Evolutionary conservation across 345 rosid species (phyloP), one percentile per base, ranked within the genome.

Genomic region (Pelargonium nanum): DNA sequence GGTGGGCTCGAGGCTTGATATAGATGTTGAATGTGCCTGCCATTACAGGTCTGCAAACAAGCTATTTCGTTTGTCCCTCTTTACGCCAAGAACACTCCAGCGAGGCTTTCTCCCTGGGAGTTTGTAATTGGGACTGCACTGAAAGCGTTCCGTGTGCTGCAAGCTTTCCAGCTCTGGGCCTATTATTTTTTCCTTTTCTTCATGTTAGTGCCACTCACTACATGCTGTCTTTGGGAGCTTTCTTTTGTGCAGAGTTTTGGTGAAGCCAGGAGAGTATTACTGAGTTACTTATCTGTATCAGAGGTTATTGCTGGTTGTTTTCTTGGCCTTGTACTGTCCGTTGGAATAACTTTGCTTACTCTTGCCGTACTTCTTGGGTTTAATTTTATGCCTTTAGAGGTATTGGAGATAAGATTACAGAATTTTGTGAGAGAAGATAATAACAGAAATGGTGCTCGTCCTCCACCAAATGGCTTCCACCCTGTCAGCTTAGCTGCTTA

Each of bases 41-140:
- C n/a, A n/a, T 32, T 6, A 60, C 40, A 67, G 71, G 55, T 68
- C 24, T 68, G 71, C 26, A 68, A 26, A 50, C 57, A 53, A 55
- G 24, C 61, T 24, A 60, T 60, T 65, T 55, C 71, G 22, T 40
- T 55, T 17, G 65, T 48, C 17, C 61, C 66, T 23, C 50, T 68
- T 62, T 68, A 68, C 22, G 19, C 65, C 5, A 23, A 68, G 56
- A 61, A 68, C 32, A 60, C 71, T 4, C 66, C 71, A 34, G n/a
- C 40, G 40, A 61, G 61, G 50, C 71, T 68, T 48, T 22, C 71
- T 17, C 26, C 40, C 7, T 55, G 24, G 13, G 66, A 61, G 48
- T 56, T 68, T 28, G 26, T 56, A 13, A 10, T 61, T 19, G 56
- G 60, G 34, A 15, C 61, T 65, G 44, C 56, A 55, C 4, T 19